These are phyloP conservation scores for Nepenthes gracilis DNA, from an alignment of 148 eudicot species.

Conservation along the genomic window DNA sequence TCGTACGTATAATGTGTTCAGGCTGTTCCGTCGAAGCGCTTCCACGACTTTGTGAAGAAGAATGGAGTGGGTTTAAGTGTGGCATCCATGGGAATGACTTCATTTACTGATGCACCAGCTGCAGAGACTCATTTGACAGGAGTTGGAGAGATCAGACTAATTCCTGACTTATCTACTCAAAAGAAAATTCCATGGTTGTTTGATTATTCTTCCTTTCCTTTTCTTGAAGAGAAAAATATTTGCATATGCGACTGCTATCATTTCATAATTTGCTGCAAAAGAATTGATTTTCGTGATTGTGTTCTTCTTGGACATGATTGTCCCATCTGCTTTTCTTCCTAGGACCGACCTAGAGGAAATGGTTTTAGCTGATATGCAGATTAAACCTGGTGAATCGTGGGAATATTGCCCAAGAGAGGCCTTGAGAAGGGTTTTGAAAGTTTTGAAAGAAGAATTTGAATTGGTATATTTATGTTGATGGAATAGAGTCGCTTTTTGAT, in stretches of 20 bases:
- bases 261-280: no score
- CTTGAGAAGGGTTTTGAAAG: conserved; percentile 52
- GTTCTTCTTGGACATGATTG: neutral
- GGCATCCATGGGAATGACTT: conserved; percentile 83
- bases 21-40: conserved; percentile 71
- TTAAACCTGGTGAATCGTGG: conserved; percentile 82
- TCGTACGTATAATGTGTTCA: conserved; percentile 15
- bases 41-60: conserved; percentile 48
- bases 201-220: neutral
- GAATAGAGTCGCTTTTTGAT: no score
- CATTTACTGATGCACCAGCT: conserved; percentile 69
- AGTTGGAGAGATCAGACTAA: conserved; percentile 83
- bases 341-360: conserved; percentile 83
- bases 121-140: conserved; percentile 62
- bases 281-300: neutral
- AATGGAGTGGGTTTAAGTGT: conserved; percentile 78
- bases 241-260: no score
- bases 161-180: conserved; percentile 81
- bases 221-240: no score
- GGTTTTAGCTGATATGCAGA: conserved; percentile 92
- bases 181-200: conserved; percentile 75
- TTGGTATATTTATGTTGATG: conserved; percentile 36
- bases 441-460: conserved; percentile 81
- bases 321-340: conserved; percentile 10
- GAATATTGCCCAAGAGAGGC: conserved; percentile 96